Conservation (phyloP, 192 early-diverging fungal genomes). For the Backusella mclennaniae region DNA sequence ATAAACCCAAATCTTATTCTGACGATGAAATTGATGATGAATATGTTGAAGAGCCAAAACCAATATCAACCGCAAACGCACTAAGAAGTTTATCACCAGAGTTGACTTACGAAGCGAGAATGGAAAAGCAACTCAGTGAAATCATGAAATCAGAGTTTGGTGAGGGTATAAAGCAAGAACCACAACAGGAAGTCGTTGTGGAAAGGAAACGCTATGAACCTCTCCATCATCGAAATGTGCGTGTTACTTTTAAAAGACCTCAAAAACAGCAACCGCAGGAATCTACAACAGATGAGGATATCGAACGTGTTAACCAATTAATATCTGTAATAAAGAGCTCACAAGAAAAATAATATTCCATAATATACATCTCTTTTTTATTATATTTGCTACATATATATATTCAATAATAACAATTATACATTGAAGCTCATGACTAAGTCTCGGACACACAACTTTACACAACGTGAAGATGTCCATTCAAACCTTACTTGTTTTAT, state of each 20-base stretch:
- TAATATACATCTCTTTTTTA: neutral
- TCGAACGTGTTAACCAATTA: neutral
- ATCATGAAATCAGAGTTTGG: neutral
- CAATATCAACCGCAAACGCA: neutral
- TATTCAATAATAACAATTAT: conserved; percentile 21
- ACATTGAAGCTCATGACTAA: conserved; percentile 61
- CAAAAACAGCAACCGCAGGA: neutral
- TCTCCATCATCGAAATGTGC: neutral
- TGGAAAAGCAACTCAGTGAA: neutral
- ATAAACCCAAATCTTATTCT: neutral
- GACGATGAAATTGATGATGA: neutral
- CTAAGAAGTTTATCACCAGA: neutral
- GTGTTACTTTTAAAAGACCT: neutral
- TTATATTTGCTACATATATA: neutral
- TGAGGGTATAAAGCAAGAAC: neutral
- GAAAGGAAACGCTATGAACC: conserved; percentile 1
- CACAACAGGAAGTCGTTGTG: no score
- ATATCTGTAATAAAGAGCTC: conserved; percentile 5
- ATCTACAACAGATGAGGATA: neutral
- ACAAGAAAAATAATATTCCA: neutral
- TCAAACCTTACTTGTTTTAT: conserved; percentile 44
- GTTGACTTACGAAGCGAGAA: neutral
- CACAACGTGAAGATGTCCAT: conserved; percentile 48
- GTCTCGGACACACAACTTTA: conserved; percentile 48
- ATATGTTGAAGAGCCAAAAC: neutral